phyloP scores from a whole-genome alignment of 2,329 filamentous ascomycete genomes.

The Cytospora piceae region DNA sequence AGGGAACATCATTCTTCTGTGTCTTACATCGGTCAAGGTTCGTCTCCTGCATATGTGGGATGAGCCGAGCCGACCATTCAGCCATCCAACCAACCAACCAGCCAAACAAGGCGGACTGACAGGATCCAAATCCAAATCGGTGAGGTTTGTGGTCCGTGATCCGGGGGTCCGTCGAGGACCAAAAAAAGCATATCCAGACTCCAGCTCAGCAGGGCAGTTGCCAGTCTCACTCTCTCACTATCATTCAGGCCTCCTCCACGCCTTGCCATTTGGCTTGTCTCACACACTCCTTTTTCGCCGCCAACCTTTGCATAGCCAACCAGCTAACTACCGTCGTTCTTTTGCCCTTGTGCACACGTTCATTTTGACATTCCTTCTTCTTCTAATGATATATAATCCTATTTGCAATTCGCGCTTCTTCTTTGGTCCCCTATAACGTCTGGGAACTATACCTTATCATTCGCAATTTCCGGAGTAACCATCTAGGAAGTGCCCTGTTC shows the following conservation, averaged over 20 bases:
- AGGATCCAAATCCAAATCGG: neutral
- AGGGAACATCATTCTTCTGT: neutral
- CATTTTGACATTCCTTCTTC: constrained; percentile 15
- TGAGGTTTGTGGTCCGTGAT: neutral
- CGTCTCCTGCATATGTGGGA: neutral
- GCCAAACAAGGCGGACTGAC: neutral
- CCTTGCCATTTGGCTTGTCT: constrained; percentile 8
- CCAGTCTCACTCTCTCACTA: too few species aligned
- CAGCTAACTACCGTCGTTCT: constrained; percentile 17
- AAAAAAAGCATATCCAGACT: constrained; percentile 23
- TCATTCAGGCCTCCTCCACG: constrained; percentile 17
- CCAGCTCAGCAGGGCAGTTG: constrained; percentile 7
- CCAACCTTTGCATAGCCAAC: constrained; percentile 5
- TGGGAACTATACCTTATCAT: constrained; percentile 4
- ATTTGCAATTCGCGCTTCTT: neutral
- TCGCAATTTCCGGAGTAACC: constrained; percentile 16
- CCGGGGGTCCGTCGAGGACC: constrained; percentile 7
- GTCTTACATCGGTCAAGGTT: neutral
- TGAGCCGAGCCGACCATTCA: neutral
- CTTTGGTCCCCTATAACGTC: constrained; percentile 11
- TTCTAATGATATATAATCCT: neutral
- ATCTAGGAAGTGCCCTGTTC: constrained; percentile 24
- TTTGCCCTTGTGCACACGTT: constrained; percentile 11
- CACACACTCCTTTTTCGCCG: constrained; percentile 24
- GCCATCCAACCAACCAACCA: neutral